Percentiles rank a stretch among this genome's conserved stretches.
Conservation (phyloP, 257 asterid species). For the Gentiana macrophylla region DNA sequence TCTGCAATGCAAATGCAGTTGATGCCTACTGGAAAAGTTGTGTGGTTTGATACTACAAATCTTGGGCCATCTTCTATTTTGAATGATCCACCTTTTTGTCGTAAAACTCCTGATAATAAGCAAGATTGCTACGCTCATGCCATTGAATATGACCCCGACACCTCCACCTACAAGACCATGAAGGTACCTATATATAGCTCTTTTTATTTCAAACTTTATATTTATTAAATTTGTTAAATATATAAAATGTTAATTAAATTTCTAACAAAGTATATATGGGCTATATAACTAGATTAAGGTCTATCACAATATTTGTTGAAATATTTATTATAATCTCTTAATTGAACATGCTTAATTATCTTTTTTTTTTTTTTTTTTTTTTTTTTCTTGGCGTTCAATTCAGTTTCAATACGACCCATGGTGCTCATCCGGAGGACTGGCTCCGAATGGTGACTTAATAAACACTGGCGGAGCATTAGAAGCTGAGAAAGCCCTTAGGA, state of each 20-base stretch:
- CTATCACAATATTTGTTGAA: too few relatives aligned
- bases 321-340: background rate
- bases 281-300: too few relatives aligned
- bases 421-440: conserved; percentile 88
- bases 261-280: too few relatives aligned
- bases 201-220: background rate
- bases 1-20: conserved; percentile 80
- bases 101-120: conserved; percentile 7
- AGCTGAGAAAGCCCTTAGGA: conserved; percentile 43
- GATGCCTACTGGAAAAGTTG: conserved; percentile 47
- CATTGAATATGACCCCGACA: conserved; percentile 49
- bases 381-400: background rate
- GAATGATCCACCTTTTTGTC: conserved; percentile 32
- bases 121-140: conserved; percentile 81
- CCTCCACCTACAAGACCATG: conserved; percentile 40
- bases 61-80: conserved; percentile 55
- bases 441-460: conserved; percentile 42
- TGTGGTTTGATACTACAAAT: conserved; percentile 69
- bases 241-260: too few relatives aligned
- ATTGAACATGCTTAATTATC: background rate
- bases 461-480: conserved; percentile 67
- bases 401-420: conserved; percentile 67
- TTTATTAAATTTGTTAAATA: background rate
- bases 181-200: conserved; percentile 24
- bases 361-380: background rate